Evolutionary conservation across 352 stramenopile genomes (phyloP).

Genomic region (Globisporangium canariense): DNA sequence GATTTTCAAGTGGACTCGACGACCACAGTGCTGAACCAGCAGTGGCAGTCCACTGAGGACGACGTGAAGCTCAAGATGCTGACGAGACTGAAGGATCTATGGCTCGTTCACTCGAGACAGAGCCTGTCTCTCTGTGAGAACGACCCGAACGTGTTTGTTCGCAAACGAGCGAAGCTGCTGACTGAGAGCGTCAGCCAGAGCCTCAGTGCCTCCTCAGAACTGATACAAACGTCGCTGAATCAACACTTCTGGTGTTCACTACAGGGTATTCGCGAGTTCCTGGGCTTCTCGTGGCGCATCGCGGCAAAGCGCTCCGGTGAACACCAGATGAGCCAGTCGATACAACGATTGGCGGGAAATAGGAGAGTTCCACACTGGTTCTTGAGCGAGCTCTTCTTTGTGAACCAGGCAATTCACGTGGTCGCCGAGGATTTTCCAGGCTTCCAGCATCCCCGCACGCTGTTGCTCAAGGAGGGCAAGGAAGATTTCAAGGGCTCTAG

Average conservation of each 20-base stretch:
- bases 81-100: constrained; percentile 25
- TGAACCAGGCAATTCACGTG: constrained; percentile 31
- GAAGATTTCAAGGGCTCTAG: neutral
- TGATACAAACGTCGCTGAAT: neutral
- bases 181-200: constrained; percentile 21
- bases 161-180: constrained; percentile 24
- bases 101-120: constrained; percentile 29
- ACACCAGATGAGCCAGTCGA: neutral
- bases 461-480: constrained; percentile 1
- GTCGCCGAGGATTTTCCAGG: constrained; percentile 2
- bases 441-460: neutral
- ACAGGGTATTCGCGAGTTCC: constrained; percentile 34
- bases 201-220: neutral
- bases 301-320: constrained; percentile 26
- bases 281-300: constrained; percentile 41
- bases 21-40: constrained; percentile 13
- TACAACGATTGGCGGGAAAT: neutral
- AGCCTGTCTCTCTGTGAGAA: constrained; percentile 42
- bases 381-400: constrained; percentile 42
- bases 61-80: constrained; percentile 5
- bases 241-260: constrained; percentile 21
- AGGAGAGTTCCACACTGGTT: constrained; percentile 20
- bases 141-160: constrained; percentile 53
- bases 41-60: constrained; percentile 8
- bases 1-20: constrained; percentile 26